These are phyloP conservation scores for Nakazawaea ishiwadae DNA, from an alignment of 805 yeast species.

Conservation along the genomic window DNA sequence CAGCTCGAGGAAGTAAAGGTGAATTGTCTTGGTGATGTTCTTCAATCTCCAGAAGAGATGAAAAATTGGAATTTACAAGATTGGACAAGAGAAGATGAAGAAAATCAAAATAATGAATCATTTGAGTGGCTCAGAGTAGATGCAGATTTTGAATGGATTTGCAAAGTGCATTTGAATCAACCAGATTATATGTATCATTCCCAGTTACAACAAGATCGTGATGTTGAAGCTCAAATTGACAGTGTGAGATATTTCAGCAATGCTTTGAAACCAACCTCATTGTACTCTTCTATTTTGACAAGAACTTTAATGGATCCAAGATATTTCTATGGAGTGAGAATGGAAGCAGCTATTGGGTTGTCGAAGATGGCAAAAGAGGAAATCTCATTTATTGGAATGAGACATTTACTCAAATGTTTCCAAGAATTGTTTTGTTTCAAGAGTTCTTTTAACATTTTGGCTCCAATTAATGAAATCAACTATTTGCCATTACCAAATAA, in stretches of 20 bases:
- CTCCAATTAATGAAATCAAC: conserved; percentile 30
- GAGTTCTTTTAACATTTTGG: conserved; percentile 27
- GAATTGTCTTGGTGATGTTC: conserved; percentile 71
- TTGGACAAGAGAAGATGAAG: conserved; percentile 67
- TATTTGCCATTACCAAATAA: conserved; percentile 75
- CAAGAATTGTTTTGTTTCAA: conserved; percentile 70
- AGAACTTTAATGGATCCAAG: conserved; percentile 80
- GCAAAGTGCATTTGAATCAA: conserved; percentile 73
- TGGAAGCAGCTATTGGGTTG: conserved; percentile 80
- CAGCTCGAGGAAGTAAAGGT: conserved; percentile 22
- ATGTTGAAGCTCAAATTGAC: conserved; percentile 91
- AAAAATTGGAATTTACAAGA: conserved; percentile 71
- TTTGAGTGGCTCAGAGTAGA: conserved; percentile 98
- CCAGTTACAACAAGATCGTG: conserved; percentile 90
- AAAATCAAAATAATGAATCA: conserved; percentile 69
- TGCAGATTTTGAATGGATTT: conserved; percentile 96
- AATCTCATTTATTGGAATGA: conserved; percentile 65
- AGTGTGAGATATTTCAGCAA: conserved; percentile 72
- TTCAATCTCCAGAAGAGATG: conserved; percentile 56
- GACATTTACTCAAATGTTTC: conserved; percentile 67
- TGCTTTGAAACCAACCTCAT: conserved; percentile 47
- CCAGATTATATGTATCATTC: conserved; percentile 95
- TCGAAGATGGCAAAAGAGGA: conserved; percentile 61
- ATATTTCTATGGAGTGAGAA: conserved; percentile 84
- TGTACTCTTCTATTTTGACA: conserved; percentile 72